Percentiles rank a stretch among this genome's conserved stretches.
These are phyloP conservation scores for Vitis rotundifolia DNA, from an alignment of 164 flowering plant genomes.

Conservation along the genomic window DNA sequence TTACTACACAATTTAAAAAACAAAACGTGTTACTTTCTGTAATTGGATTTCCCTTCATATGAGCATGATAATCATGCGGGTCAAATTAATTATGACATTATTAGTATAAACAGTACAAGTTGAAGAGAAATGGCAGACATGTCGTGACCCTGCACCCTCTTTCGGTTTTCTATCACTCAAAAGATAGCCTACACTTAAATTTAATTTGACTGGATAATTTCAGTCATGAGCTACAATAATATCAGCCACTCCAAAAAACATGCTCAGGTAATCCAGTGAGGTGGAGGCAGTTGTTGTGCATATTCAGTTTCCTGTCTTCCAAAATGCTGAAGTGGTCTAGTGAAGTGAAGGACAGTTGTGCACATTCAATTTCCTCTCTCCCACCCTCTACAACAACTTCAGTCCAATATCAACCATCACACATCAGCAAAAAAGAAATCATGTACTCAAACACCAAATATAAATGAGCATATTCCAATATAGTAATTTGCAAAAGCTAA, in stretches of 20 bases:
- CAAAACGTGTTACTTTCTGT: not conserved
- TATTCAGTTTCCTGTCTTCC: not conserved
- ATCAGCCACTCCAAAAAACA: not conserved
- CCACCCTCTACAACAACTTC: not conserved
- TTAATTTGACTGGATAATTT: not conserved
- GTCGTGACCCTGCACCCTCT: not conserved
- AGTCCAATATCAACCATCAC: not conserved
- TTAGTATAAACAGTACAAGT: not conserved
- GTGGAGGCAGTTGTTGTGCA: not conserved
- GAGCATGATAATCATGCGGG: not conserved
- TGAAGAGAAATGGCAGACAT: conserved; percentile 5
- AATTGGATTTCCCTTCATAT: not conserved
- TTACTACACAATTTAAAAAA: not conserved
- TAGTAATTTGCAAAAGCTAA: conserved; percentile 8
- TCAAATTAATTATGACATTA: not conserved
- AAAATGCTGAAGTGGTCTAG: no score
- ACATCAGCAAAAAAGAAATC: not conserved
- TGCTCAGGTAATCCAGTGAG: not conserved
- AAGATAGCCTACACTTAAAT: not conserved
- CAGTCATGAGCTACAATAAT: not conserved
- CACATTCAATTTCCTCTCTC: not conserved
- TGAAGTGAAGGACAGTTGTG: no score
- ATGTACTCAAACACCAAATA: conserved; percentile 5
- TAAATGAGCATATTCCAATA: conserved; percentile 2
- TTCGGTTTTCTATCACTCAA: not conserved